Evolutionary conservation across 2,329 filamentous ascomycete species (phyloP).

Genomic region (Raffaelea deltoideospora): DNA sequence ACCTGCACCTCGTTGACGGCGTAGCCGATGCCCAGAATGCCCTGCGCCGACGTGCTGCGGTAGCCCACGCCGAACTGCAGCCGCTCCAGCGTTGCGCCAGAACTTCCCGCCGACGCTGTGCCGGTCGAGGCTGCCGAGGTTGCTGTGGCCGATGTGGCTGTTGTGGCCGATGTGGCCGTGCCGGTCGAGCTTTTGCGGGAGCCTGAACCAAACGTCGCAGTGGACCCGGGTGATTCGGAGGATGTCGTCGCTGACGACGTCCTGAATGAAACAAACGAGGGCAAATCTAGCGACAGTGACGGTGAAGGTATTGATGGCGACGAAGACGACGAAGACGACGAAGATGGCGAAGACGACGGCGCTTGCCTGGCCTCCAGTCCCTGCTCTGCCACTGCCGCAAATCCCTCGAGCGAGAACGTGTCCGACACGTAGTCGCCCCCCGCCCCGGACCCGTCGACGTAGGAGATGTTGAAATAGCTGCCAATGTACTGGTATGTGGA

Average conservation of each 20-base stretch:
- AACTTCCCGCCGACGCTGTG: constrained; percentile 4
- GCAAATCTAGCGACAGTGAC: no score
- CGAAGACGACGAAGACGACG: no score
- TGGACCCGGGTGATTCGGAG: no score
- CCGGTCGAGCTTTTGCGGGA: no score
- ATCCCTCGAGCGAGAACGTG: constrained; percentile 46
- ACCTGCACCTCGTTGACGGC: constrained; percentile 62
- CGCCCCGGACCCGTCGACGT: constrained; percentile 68
- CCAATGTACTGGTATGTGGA: constrained; percentile 63
- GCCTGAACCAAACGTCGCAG: no score
- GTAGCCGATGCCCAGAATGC: constrained; percentile 80
- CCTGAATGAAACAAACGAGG: no score
- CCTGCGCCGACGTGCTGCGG: constrained; percentile 41
- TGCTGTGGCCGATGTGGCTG: constrained; percentile 20
- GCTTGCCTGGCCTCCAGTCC: no score
- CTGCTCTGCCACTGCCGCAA: no score
- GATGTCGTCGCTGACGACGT: no score
- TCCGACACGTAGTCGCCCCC: constrained; percentile 70
- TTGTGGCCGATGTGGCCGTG: no score
- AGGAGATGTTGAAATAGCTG: constrained; percentile 72
- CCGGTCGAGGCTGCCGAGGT: constrained; percentile 11
- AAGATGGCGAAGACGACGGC: no score
- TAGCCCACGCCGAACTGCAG: constrained; percentile 67
- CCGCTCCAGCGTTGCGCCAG: constrained; percentile 30
- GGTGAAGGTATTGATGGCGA: no score